Conservation (phyloP, 805 yeast genomes). For the Candida khao-thaluensis region DNA sequence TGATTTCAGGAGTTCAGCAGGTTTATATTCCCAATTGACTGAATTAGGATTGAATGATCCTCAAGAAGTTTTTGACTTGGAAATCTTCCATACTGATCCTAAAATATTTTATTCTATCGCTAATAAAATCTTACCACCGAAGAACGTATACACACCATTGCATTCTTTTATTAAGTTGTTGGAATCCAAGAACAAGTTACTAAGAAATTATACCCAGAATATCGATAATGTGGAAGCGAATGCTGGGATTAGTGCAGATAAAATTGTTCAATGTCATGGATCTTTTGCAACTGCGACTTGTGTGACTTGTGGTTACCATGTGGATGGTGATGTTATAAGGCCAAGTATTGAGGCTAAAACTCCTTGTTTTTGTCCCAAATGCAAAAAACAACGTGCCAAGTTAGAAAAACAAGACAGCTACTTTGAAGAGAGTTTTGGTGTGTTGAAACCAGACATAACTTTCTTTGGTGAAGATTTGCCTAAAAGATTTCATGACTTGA, state of each 20-base stretch:
- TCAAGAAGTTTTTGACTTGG: conserved; percentile 44
- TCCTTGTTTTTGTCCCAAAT: conserved; percentile 54
- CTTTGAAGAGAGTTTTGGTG: conserved; percentile 37
- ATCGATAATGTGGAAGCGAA: conserved; percentile 47
- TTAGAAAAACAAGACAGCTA: conserved; percentile 26
- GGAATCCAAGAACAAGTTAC: conserved; percentile 35
- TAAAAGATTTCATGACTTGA: conserved; percentile 29
- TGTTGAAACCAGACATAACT: conserved; percentile 88
- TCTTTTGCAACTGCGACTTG: conserved; percentile 72
- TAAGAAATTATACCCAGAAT: conserved; percentile 45
- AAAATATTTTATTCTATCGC: conserved; percentile 42
- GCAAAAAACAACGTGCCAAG: conserved; percentile 22
- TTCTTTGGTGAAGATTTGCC: conserved; percentile 76
- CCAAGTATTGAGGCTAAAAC: conserved; percentile 49
- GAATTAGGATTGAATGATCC: conserved; percentile 46
- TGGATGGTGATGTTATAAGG: conserved; percentile 45
- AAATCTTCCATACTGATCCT: conserved; percentile 37
- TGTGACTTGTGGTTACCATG: conserved; percentile 66
- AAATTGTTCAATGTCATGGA: conserved; percentile 81
- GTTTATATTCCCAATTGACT: conserved; percentile 58
- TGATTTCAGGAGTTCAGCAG: conserved; percentile 50
- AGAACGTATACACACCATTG: conserved; percentile 33
- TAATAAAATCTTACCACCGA: conserved; percentile 44
- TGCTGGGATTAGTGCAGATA: conserved; percentile 51
- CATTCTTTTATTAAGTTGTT: conserved; percentile 39